These are phyloP conservation scores for Boletellus emodensis DNA, from an alignment of 768 basidiomycete genomes.

Conservation along the genomic window DNA sequence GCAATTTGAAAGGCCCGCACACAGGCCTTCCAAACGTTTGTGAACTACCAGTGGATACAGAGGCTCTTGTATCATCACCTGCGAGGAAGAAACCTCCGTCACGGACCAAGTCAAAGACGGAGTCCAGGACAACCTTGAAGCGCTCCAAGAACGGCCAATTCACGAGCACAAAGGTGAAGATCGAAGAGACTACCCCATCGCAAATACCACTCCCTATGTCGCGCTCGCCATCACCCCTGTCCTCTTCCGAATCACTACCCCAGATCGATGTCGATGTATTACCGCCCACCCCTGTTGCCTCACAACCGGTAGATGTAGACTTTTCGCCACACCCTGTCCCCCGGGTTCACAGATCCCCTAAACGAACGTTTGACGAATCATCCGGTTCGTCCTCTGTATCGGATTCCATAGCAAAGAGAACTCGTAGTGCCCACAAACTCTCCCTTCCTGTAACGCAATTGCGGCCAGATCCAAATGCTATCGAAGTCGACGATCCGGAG, in stretches of 20 bases:
- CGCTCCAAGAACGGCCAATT: slow-evolving; percentile 26
- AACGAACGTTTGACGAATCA: slow-evolving; percentile 58
- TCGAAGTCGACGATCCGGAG: slow-evolving; percentile 27
- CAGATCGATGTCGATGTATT: slow-evolving; percentile 27
- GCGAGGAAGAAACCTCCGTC: slow-evolving; percentile 35
- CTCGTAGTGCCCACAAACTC: slow-evolving; percentile 28
- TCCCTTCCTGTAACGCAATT: slow-evolving; percentile 12
- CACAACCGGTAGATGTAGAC: slow-evolving; percentile 10
- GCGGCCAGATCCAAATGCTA: slow-evolving; percentile 15
- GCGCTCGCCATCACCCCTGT: slow-evolving; percentile 35
- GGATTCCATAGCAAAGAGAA: slow-evolving; percentile 35
- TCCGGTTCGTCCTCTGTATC: slow-evolving; percentile 40
- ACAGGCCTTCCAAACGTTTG: slow-evolving; percentile 62
- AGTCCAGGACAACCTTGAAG: slow-evolving; percentile 13
- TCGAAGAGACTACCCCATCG: slow-evolving; percentile 26
- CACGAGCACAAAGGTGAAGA: slow-evolving; percentile 17
- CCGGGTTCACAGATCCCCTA: slow-evolving; percentile 47
- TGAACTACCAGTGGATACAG: slow-evolving; percentile 42
- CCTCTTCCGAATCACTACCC: slow-evolving; percentile 20
- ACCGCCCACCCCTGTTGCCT: slow-evolving; percentile 25
- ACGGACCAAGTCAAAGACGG: slow-evolving; percentile 27
- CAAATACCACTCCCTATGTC: slow-evolving; percentile 38
- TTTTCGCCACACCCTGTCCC: slow-evolving; percentile 17
- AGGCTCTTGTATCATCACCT: slow-evolving; percentile 28
- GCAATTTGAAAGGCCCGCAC: slow-evolving; percentile 82